Evolutionary conservation across 345 rosid genomes (phyloP), one percentile per base, ranked within the genome.

Genomic region (Acer saccharum): DNA sequence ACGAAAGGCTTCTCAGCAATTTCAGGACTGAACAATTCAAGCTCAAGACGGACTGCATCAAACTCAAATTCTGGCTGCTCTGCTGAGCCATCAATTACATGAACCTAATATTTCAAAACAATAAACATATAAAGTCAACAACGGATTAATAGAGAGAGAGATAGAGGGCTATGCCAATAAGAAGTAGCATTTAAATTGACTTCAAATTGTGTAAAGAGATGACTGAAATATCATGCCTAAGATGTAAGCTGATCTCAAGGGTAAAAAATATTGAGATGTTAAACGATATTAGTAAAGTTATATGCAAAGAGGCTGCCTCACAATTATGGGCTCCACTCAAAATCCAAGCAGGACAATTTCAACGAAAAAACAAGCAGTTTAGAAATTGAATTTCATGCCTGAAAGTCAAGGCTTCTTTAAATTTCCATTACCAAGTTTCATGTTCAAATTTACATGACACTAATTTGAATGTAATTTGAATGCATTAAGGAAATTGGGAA

Each of bases 31-130:
- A 96, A 94, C 81, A 94, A 66, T 83, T 96, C 98, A 68, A 96
- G 87, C 86, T 96, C 99, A 3, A 96, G 97, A 67, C 97, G 95
- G 81, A 96, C 90, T 52, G 94, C 97, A 84, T 92, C 99, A 79
- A 90, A 92, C 84, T 96, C 99, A 69, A 90, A 80, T 71, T 91
- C 97, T 75, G 97, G 93, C 83, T 96, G 95, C 63, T 80, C 88
- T 65, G 91, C 81, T 29, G 97, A 94, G 71, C 97, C 97, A 90
- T 96, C 98, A 69, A 94, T 90, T 25, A 96, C 90, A 89, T 94
- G 99, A 44, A 94, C 89, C 97, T 96, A 76, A 54, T 71, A 44
- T 77, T 81, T 68, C 78, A 43, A 72, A 83, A 81, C 44, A 35
- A 46, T n/a, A 81, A 71, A 78, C 39, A 35, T 63, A 35, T 35